These are phyloP conservation scores for Monascus ruber DNA, from an alignment of 2,329 filamentous ascomycete genomes.

Conservation along the genomic window DNA sequence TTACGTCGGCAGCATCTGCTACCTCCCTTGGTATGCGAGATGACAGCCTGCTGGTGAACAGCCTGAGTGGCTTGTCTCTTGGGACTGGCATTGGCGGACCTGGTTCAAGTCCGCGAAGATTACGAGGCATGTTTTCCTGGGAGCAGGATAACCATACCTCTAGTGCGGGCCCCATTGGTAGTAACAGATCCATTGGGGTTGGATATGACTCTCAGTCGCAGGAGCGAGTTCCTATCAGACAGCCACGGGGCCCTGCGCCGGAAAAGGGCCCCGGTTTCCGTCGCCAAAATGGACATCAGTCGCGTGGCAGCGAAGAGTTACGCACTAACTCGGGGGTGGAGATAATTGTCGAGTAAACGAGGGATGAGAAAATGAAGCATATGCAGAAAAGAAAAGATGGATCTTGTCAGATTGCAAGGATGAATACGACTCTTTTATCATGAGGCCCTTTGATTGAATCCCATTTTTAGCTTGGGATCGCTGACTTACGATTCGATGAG, in stretches of 20 bases:
- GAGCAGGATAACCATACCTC: slow-evolving; percentile 40
- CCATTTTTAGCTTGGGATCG: slow-evolving; percentile 12
- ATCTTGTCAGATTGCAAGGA: slow-evolving; percentile 28
- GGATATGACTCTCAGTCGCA: slow-evolving; percentile 45
- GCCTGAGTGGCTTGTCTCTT: slow-evolving; percentile 50
- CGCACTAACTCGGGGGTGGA: slow-evolving; percentile 49
- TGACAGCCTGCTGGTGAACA: slow-evolving; percentile 51
- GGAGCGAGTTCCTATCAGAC: slow-evolving; percentile 46
- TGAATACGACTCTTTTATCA: slow-evolving; percentile 32
- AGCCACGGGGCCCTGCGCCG: slow-evolving; percentile 50
- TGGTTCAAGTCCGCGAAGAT: slow-evolving; percentile 45
- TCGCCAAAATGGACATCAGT: slow-evolving; percentile 51
- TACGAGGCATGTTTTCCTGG: slow-evolving; percentile 52
- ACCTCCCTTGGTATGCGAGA: slow-evolving; percentile 39
- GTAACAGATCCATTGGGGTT: slow-evolving; percentile 51
- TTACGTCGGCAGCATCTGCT: slow-evolving; percentile 49
- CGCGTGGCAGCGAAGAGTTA: slow-evolving; percentile 52
- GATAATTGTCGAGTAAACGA: slow-evolving; percentile 50
- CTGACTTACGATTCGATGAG: slow-evolving; percentile 38
- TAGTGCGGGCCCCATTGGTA: slow-evolving; percentile 48
- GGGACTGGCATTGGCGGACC: slow-evolving; percentile 36
- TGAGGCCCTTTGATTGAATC: slow-evolving; percentile 17
- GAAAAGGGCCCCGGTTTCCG: slow-evolving; percentile 49
- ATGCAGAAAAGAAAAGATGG: slow-evolving; percentile 10
- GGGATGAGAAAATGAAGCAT: slow-evolving; percentile 4